phyloP scores from a whole-genome alignment of 257 asterid genomes.

The Solanum chiquidenum region DNA sequence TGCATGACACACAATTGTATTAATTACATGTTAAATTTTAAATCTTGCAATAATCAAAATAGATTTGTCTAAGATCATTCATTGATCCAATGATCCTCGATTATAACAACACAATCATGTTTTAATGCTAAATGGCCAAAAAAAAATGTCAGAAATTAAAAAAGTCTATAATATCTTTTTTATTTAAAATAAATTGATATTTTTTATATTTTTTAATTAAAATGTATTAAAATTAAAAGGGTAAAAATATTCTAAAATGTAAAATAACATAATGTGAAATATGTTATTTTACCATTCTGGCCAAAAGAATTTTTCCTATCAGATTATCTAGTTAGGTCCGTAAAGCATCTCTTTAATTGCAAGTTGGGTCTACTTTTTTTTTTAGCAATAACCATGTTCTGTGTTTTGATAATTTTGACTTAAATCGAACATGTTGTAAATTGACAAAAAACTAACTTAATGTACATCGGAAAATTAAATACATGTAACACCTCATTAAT shows the following conservation, averaged over 20 bases:
- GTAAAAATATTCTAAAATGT: too few relatives aligned
- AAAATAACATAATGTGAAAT: too few relatives aligned
- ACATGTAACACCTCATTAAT: background rate
- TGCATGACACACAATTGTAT: background rate
- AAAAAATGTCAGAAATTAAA: too few relatives aligned
- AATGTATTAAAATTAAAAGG: too few relatives aligned
- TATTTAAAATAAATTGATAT: too few relatives aligned
- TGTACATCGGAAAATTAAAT: background rate
- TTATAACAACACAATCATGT: background rate
- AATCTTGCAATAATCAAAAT: background rate
- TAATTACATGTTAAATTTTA: background rate
- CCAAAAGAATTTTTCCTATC: too few relatives aligned
- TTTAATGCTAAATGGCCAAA: too few relatives aligned
- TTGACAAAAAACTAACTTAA: background rate
- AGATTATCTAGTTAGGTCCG: background rate
- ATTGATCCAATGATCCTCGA: background rate
- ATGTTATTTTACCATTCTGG: too few relatives aligned
- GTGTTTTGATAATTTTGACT: background rate
- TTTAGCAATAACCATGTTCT: background rate
- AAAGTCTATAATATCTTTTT: too few relatives aligned
- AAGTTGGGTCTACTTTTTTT: background rate
- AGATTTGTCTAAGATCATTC: background rate
- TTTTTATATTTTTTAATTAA: too few relatives aligned
- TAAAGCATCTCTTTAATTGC: background rate
- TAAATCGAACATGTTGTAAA: background rate